Conservation (phyloP, 148 eudicot genomes). For the Rhododendron williamsianum region DNA sequence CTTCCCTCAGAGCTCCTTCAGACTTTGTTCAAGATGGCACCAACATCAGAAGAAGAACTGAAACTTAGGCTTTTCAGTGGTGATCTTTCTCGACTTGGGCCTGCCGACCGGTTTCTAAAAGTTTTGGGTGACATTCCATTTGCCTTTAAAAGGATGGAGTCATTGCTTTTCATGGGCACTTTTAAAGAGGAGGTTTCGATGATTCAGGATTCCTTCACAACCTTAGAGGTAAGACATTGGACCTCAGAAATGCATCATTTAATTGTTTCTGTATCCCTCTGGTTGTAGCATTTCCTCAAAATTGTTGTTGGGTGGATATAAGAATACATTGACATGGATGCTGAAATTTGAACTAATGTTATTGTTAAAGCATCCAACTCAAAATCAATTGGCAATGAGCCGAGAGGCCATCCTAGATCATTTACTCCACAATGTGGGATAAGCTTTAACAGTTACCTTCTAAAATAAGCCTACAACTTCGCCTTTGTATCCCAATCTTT, state of each 20-base stretch:
- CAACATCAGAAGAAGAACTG: conserved; percentile 65
- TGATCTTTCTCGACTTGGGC: conserved; percentile 57
- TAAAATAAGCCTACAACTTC: background rate
- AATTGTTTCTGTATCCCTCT: background rate
- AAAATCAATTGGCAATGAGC: background rate
- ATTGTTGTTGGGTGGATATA: background rate
- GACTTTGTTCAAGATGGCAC: conserved; percentile 75
- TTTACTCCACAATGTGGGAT: background rate
- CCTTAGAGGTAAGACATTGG: conserved; percentile 46
- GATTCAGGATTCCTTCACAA: conserved; percentile 48
- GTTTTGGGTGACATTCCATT: conserved; percentile 63
- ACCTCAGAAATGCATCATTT: background rate
- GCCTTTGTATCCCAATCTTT: background rate
- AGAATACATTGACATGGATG: background rate
- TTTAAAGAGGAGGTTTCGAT: conserved; percentile 55
- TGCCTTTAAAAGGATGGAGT: conserved; percentile 61
- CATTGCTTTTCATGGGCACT: conserved; percentile 60
- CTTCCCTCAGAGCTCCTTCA: conserved; percentile 74
- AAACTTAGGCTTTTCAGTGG: conserved; percentile 61
- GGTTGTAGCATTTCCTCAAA: background rate
- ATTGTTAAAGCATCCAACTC: background rate
- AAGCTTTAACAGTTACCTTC: background rate
- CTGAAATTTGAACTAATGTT: background rate
- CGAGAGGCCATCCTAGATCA: background rate
- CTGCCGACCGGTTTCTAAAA: conserved; percentile 81